phyloP scores from a whole-genome alignment of 2,329 filamentous ascomycete genomes.

The Trichoderma atroviride region DNA sequence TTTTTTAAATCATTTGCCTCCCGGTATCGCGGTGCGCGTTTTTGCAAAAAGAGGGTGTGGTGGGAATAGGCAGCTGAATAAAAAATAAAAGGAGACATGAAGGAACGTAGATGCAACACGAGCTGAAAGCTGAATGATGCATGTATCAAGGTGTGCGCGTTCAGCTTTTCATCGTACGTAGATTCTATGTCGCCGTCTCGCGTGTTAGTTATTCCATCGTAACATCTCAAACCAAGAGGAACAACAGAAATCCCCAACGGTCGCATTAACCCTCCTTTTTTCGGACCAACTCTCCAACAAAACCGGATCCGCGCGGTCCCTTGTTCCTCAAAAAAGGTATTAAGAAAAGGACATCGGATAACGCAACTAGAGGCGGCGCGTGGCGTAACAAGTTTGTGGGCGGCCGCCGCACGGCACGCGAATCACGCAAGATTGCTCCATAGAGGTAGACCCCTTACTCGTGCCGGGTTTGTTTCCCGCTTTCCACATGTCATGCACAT shows the following conservation, averaged over 20 bases:
- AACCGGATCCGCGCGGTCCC: neutral
- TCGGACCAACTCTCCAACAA: neutral
- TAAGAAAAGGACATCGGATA: neutral
- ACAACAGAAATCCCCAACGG: neutral
- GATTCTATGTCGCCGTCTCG: neutral
- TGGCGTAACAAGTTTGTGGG: slow-evolving; percentile 4
- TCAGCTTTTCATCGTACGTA: neutral
- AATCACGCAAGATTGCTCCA: neutral
- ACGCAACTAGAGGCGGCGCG: neutral
- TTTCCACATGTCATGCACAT: neutral
- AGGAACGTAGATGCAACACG: neutral
- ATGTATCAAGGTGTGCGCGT: neutral
- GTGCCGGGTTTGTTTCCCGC: neutral
- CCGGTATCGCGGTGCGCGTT: neutral
- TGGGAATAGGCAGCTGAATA: slow-evolving; percentile 6
- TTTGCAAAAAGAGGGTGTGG: neutral
- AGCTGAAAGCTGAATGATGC: slow-evolving; percentile 9
- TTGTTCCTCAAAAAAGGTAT: neutral
- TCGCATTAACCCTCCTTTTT: neutral
- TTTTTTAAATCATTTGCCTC: neutral
- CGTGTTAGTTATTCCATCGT: neutral
- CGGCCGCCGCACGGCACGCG: slow-evolving; percentile 7
- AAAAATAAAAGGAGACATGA: neutral
- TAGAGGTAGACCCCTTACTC: slow-evolving; percentile 3
- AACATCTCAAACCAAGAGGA: neutral